Percentiles rank a stretch among this genome's conserved stretches.
Conservation (phyloP, 768 basidiomycete species). For the Tylopilus vinaceipallidus region DNA sequence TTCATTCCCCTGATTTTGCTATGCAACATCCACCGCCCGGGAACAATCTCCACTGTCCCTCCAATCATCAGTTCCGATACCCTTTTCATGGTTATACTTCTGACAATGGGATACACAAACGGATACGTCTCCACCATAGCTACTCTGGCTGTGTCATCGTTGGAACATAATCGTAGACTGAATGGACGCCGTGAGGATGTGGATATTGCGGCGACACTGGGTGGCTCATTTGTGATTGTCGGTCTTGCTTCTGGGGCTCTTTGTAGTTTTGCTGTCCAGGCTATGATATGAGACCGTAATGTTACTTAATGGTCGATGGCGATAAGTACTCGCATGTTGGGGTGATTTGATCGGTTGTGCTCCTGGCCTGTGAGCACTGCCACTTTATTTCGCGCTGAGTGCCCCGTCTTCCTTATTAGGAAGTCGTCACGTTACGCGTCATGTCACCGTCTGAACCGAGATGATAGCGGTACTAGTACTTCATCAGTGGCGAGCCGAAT, state of each 20-base stretch:
- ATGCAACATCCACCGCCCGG: conserved; percentile 73
- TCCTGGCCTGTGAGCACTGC: too few relatives aligned
- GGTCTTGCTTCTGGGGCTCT: conserved; percentile 77
- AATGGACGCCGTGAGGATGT: conserved; percentile 72
- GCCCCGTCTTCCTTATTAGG: too few relatives aligned
- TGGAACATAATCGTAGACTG: conserved; percentile 74
- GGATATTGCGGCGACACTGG: conserved; percentile 83
- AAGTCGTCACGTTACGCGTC: too few relatives aligned
- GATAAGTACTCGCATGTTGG: too few relatives aligned
- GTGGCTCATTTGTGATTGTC: conserved; percentile 74
- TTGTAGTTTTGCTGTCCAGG: conserved; percentile 77
- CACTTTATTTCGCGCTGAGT: too few relatives aligned
- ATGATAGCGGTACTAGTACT: too few relatives aligned
- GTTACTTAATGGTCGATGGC: not conserved
- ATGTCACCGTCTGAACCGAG: too few relatives aligned
- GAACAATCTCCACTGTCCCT: conserved; percentile 24
- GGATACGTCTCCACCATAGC: conserved; percentile 78
- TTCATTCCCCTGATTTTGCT: conserved; percentile 88
- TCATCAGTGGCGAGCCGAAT: too few relatives aligned
- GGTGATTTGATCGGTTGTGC: too few relatives aligned
- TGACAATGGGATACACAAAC: conserved; percentile 74
- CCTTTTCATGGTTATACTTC: conserved; percentile 70
- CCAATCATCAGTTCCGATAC: conserved; percentile 71
- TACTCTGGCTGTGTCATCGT: conserved; percentile 81
- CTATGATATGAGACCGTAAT: conserved; percentile 48